Evolutionary conservation across 2,329 filamentous ascomycete genomes (phyloP).

Genomic region (Hymenoscyphus repandus): DNA sequence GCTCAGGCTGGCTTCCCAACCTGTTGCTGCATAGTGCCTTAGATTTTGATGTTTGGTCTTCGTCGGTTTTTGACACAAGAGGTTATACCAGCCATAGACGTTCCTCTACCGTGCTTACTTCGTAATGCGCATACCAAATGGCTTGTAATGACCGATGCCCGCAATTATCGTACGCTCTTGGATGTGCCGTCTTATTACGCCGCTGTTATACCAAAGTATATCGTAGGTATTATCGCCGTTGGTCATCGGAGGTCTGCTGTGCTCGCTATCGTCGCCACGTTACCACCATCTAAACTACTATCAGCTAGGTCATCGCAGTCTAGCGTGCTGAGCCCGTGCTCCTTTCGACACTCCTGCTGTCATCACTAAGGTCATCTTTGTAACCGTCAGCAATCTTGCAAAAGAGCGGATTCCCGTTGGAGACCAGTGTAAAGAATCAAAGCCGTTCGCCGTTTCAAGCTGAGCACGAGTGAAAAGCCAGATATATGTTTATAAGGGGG

Average conservation of each 20-base stretch:
- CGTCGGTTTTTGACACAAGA: conserved; percentile 10
- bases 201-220: too few species aligned
- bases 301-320: conserved; percentile 15
- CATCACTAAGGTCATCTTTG: conserved; percentile 1
- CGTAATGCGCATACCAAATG: too few species aligned
- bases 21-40: conserved; percentile 14
- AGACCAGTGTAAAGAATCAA: not conserved
- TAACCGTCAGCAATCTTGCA: not conserved
- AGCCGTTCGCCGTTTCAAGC: conserved; percentile 2
- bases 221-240: too few species aligned
- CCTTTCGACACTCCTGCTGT: not conserved
- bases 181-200: too few species aligned
- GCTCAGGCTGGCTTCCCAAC: too few species aligned
- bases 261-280: too few species aligned
- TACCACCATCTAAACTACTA: too few species aligned
- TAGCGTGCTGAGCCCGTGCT: too few species aligned
- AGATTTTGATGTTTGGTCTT: conserved; percentile 19
- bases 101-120: conserved; percentile 10
- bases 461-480: conserved; percentile 10
- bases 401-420: not conserved
- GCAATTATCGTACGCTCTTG: too few species aligned
- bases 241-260: too few species aligned
- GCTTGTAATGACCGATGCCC: too few species aligned
- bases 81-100: conserved; percentile 7
- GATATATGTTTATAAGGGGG: too few species aligned